These are phyloP conservation scores for Papilionanthe hybrid DNA, from an alignment of 116 monocot species.

Conservation along the genomic window DNA sequence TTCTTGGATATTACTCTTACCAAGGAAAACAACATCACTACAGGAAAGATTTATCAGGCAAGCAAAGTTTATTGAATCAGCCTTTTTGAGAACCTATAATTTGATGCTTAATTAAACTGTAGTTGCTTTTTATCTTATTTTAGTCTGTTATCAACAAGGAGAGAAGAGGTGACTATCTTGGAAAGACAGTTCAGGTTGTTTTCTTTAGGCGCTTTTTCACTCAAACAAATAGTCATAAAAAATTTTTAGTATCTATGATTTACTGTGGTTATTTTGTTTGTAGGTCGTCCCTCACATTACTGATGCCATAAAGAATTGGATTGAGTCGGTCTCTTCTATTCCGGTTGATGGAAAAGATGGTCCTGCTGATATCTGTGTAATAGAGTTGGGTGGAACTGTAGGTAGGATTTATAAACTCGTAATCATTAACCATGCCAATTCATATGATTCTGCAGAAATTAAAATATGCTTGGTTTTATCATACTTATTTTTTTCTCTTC, in stretches of 20 bases:
- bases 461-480: background rate
- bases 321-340: conserved; percentile 40
- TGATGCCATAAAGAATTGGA: conserved; percentile 58
- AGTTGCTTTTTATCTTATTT: conserved; percentile 9
- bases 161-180: conserved; percentile 63
- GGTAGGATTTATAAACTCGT: conserved; percentile 17
- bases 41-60: conserved; percentile 84
- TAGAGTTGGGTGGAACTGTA: conserved; percentile 62
- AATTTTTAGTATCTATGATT: background rate
- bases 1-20: conserved; percentile 79
- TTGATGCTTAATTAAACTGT: background rate
- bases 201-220: background rate
- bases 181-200: conserved; percentile 84
- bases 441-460: background rate
- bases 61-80: background rate
- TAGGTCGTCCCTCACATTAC: conserved; percentile 63
- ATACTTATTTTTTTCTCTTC: conserved; percentile 3
- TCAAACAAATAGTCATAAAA: background rate
- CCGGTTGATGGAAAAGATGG: conserved; percentile 43
- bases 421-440: background rate
- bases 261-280: background rate
- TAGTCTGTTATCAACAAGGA: conserved; percentile 78
- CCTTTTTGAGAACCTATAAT: background rate
- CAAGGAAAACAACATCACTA: conserved; percentile 79
- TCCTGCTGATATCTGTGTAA: conserved; percentile 50